These are phyloP conservation scores for Phascolomyces articulosus DNA, from an alignment of 371 early-diverging fungal species.

Conservation along the genomic window DNA sequence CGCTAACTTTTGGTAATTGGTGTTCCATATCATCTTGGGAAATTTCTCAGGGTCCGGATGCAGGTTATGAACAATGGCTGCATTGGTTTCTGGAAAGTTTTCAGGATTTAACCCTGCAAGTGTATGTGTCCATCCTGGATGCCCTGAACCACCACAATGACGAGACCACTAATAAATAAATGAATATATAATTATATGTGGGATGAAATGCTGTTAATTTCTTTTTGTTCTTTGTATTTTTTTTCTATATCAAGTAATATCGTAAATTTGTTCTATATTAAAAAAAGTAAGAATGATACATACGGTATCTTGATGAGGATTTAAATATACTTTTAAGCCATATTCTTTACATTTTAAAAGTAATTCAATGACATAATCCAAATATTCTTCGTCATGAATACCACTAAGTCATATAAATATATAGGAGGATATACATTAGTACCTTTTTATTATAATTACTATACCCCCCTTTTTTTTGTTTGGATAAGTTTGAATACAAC, in stretches of 20 bases:
- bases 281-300: too few species aligned
- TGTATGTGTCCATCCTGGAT: conserved; percentile 85
- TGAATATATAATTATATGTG: background rate
- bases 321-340: conserved; percentile 81
- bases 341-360: conserved; percentile 65
- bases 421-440: too few species aligned
- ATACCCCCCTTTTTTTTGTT: too few species aligned
- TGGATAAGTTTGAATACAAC: background rate
- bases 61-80: conserved; percentile 76
- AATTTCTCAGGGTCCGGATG: conserved; percentile 62
- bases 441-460: too few species aligned
- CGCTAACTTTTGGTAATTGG: conserved; percentile 86
- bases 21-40: conserved; percentile 88
- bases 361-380: conserved; percentile 75
- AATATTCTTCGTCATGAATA: conserved; percentile 81
- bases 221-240: background rate
- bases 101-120: conserved; percentile 73
- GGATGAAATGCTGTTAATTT: too few species aligned
- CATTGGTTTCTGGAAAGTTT: conserved; percentile 65
- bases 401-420: too few species aligned
- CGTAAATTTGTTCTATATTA: too few species aligned
- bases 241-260: background rate
- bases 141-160: conserved; percentile 83
- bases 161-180: conserved; percentile 65
- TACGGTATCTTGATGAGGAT: conserved; percentile 81